Evolutionary conservation across 768 basidiomycete genomes (phyloP), one percentile per base, ranked within the genome.

Genomic region (Boletus rubroflammeus): DNA sequence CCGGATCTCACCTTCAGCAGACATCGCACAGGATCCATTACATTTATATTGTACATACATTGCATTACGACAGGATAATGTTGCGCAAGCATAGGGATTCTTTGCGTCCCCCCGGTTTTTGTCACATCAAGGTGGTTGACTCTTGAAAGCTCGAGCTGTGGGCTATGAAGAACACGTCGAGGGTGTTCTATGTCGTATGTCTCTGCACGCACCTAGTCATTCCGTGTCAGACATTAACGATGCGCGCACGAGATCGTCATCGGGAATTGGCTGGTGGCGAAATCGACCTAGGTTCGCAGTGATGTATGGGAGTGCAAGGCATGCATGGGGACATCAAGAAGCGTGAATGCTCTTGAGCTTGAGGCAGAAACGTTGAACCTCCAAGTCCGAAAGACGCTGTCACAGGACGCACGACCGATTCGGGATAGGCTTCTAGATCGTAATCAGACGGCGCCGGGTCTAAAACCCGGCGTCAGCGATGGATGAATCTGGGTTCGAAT

Each of bases 11-110:
- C 31, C 0, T 51, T 5, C 47, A 40, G 25, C 14, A 10, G 47
- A 53, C 42, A 36, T 25, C 8, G 39, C 56, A 66, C 56, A 56
- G 66, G 58, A 62, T 60, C 28, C 13, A 61, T 56, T 58, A 63
- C 57, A 66, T 55, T 57, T 59, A 31, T 66, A 68, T 38, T 59
- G 56, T 62, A 58, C 59, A 68, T 66, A 66, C 55, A 49, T 68
- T 67, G 51, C 62, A 62, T 64, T 47, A 53, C 38, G 49, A 54
- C 43, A 50, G 49, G 56, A 55, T 40, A 34, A 42, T 49, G 19
- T 53, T 52, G 54, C 49, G 25, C 54, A 36, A 47, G 25, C 42
- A 32, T 47, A 53, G 47, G 40, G 51, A 48, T 50, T 51, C 32
- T 11, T 57, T 66, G 55, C 58, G 62, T 50, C 48, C 47, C 32